phyloP scores from a whole-genome alignment of 306 rosid species.

The Pachyrhizus erosus region DNA sequence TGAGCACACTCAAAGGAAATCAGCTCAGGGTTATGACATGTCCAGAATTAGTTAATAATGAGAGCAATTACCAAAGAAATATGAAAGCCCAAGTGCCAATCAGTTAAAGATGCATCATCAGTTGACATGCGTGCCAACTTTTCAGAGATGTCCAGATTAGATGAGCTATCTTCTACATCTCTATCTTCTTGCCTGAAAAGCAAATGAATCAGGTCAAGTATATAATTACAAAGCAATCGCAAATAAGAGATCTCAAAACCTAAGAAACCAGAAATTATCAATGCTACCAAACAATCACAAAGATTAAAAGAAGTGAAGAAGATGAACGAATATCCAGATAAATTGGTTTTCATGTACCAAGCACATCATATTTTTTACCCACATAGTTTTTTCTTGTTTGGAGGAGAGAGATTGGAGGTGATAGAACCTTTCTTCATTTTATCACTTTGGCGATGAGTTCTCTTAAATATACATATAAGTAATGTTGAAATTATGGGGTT shows the following conservation, averaged over 20 bases:
- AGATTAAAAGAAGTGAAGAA: conserved; percentile 16
- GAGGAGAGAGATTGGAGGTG: not conserved
- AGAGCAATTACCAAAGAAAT: conserved; percentile 68
- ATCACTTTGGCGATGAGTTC: not conserved
- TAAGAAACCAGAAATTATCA: conserved; percentile 34
- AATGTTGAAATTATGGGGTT: not conserved
- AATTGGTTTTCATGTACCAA: conserved; percentile 30
- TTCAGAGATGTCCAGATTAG: conserved; percentile 68
- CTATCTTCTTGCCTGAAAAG: conserved; percentile 89
- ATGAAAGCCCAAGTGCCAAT: conserved; percentile 99
- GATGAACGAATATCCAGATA: conserved; percentile 7
- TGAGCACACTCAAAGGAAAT: conserved; percentile 1
- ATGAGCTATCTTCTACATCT: conserved; percentile 65
- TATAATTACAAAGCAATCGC: conserved; percentile 26
- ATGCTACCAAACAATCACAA: conserved; percentile 30
- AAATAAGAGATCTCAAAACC: conserved; percentile 35
- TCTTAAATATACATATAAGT: not conserved
- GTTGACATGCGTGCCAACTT: conserved; percentile 77
- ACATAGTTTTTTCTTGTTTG: conserved; percentile 7
- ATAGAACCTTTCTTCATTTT: conserved; percentile 16
- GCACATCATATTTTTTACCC: not conserved
- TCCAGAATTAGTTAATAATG: conserved; percentile 19
- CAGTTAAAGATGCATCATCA: conserved; percentile 73
- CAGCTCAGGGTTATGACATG: conserved; percentile 16
- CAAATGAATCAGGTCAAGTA: conserved; percentile 35